Percentiles rank a stretch among this genome's conserved stretches.
Evolutionary conservation across 306 rosid genomes (phyloP).

Genomic region (Gleditsia sinensis): DNA sequence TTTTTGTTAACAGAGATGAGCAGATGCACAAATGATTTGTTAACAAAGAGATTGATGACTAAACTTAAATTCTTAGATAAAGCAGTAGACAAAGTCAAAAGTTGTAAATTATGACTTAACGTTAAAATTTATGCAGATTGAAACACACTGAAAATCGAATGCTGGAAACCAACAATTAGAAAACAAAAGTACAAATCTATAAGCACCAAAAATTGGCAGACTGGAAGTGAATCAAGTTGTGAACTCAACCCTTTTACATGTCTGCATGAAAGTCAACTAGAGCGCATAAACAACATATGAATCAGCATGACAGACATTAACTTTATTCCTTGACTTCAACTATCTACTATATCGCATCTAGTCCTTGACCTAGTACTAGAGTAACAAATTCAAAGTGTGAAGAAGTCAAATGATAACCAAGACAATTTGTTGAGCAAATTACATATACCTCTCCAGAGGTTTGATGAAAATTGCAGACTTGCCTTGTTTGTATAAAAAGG

Average conservation of each 20-base stretch:
- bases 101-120: too few relatives aligned
- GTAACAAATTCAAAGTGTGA: not conserved
- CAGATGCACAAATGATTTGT: too few relatives aligned
- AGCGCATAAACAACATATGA: not conserved
- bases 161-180: too few relatives aligned
- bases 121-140: not conserved
- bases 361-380: not conserved
- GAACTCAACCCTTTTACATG: not conserved
- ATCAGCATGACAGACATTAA: not conserved
- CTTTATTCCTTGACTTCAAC: not conserved
- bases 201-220: too few relatives aligned
- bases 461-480: not conserved
- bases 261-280: not conserved
- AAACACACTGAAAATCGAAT: not conserved
- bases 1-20: not conserved
- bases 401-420: not conserved
- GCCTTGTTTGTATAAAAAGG: not conserved
- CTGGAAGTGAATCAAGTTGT: too few relatives aligned
- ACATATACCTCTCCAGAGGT: not conserved
- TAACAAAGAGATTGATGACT: not conserved
- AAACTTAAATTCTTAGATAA: too few relatives aligned
- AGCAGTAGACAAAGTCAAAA: too few relatives aligned
- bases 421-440: not conserved
- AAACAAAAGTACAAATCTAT: too few relatives aligned
- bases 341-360: not conserved